phyloP scores from a whole-genome alignment of 768 basidiomycete genomes.

The Serendipita sp. region DNA sequence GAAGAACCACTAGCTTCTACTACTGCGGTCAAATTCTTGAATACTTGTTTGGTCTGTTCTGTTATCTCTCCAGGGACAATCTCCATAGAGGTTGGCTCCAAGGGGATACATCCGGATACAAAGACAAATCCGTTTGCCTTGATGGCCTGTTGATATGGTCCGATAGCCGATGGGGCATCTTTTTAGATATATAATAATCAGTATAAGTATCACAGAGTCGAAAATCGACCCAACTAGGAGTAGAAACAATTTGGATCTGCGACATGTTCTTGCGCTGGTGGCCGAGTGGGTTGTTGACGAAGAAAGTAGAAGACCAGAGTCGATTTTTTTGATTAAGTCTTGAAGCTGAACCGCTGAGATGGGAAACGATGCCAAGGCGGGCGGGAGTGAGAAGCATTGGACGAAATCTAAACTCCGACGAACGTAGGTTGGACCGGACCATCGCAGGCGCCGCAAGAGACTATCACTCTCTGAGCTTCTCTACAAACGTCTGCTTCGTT shows the following conservation, averaged over 20 bases:
- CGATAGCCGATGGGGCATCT: slow-evolving; percentile 69
- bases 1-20: slow-evolving; percentile 70
- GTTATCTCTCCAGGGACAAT: slow-evolving; percentile 55
- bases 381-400: not conserved
- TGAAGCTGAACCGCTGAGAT: not conserved
- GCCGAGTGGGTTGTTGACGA: not conserved
- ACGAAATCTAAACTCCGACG: not conserved
- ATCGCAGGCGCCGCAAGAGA: not conserved
- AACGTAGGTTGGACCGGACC: not conserved
- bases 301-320: no score
- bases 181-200: slow-evolving; percentile 6
- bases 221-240: not conserved
- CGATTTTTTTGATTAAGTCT: not conserved
- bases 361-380: not conserved
- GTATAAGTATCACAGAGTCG: not conserved
- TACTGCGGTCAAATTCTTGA: slow-evolving; percentile 74
- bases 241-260: not conserved
- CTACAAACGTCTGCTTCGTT: no score
- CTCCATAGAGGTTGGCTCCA: slow-evolving; percentile 55
- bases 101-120: slow-evolving; percentile 74
- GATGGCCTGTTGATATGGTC: slow-evolving; percentile 71
- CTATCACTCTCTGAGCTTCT: no score
- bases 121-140: slow-evolving; percentile 75
- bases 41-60: slow-evolving; percentile 67
- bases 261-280: not conserved